Conservation (phyloP, 768 basidiomycete genomes). For the Psilocybe cyanescens region DNA sequence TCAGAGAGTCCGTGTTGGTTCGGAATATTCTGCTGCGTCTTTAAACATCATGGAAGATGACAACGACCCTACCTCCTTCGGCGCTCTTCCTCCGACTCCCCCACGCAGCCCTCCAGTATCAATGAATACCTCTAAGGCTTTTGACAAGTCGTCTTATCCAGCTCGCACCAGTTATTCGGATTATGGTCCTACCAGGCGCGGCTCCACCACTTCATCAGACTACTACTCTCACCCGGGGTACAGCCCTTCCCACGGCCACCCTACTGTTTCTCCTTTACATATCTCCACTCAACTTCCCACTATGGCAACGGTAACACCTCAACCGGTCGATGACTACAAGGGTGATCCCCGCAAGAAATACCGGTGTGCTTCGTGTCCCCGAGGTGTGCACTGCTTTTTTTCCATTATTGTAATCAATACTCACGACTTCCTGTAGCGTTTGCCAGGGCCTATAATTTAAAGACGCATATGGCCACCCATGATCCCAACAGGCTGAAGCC, state of each 20-base stretch:
- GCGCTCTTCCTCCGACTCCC: conserved; percentile 58
- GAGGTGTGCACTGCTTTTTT: conserved; percentile 50
- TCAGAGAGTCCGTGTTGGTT: conserved; percentile 56
- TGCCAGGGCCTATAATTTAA: conserved; percentile 91
- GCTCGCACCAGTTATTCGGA: conserved; percentile 67
- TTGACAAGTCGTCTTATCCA: conserved; percentile 38
- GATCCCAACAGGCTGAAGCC: conserved; percentile 92
- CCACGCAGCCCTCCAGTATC: conserved; percentile 52
- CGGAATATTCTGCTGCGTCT: conserved; percentile 54
- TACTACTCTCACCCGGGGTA: conserved; percentile 56
- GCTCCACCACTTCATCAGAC: conserved; percentile 46
- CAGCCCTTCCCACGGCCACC: conserved; percentile 42
- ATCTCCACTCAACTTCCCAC: conserved; percentile 55
- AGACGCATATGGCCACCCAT: conserved; percentile 95
- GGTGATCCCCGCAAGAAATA: conserved; percentile 80
- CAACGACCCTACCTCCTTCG: conserved; percentile 63
- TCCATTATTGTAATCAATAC: background rate
- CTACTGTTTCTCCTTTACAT: conserved; percentile 60
- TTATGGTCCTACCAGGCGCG: conserved; percentile 58
- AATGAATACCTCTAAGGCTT: conserved; percentile 33
- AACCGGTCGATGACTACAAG: conserved; percentile 52
- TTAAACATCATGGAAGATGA: conserved; percentile 39
- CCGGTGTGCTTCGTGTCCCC: conserved; percentile 72
- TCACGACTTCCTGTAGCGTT: conserved; percentile 58
- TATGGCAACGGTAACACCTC: conserved; percentile 45